A percentile compares a stretch with the other conserved stretches of the same genome.
These are phyloP conservation scores for Leishmania major DNA, from an alignment of 208 protist genomes.

Conservation along the genomic window DNA sequence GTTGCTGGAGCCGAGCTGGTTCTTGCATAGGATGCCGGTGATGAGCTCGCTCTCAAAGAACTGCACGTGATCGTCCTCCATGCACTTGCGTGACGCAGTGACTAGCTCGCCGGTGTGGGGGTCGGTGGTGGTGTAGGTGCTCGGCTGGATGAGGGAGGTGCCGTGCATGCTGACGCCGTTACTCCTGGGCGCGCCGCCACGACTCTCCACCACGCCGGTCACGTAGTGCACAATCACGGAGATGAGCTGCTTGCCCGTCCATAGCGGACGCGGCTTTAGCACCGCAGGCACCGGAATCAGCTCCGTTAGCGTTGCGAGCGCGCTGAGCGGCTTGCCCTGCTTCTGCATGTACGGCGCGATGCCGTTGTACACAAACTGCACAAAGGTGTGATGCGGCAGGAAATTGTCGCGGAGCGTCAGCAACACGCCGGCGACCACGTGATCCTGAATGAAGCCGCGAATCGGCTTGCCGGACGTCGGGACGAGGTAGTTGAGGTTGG, in stretches of 20 bases:
- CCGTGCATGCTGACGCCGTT: slow-evolving; percentile 85
- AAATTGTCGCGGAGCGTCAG: slow-evolving; percentile 98
- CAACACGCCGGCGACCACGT: slow-evolving; percentile 97
- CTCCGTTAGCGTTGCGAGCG: slow-evolving; percentile 55
- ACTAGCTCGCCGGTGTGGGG: slow-evolving; percentile 49
- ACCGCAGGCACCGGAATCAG: slow-evolving; percentile 94
- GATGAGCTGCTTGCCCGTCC: slow-evolving; percentile 99
- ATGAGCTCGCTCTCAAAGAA: slow-evolving; percentile 96
- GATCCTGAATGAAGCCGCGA: slow-evolving; percentile 99
- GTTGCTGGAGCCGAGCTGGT: slow-evolving; percentile 89
- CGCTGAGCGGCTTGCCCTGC: slow-evolving; percentile 40
- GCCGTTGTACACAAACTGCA: slow-evolving; percentile 94
- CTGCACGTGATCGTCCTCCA: slow-evolving; percentile 84
- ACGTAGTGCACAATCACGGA: slow-evolving; percentile 86
- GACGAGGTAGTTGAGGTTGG: slow-evolving; percentile 97
- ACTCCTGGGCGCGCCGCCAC: slow-evolving; percentile 12
- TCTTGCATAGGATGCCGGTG: slow-evolving; percentile 98
- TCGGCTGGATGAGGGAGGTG: slow-evolving; percentile 81
- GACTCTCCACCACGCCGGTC: slow-evolving; percentile 46
- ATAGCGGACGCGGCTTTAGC: slow-evolving; percentile 93
- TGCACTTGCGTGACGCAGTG: slow-evolving; percentile 29
- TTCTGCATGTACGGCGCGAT: slow-evolving; percentile 82
- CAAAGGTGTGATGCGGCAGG: slow-evolving; percentile 91
- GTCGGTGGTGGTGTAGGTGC: slow-evolving; percentile 75
- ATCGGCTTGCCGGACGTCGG: slow-evolving; percentile 97